These are phyloP conservation scores for Exutisphaerella laricina DNA, from an alignment of 2,329 filamentous ascomycete genomes.

Conservation along the genomic window DNA sequence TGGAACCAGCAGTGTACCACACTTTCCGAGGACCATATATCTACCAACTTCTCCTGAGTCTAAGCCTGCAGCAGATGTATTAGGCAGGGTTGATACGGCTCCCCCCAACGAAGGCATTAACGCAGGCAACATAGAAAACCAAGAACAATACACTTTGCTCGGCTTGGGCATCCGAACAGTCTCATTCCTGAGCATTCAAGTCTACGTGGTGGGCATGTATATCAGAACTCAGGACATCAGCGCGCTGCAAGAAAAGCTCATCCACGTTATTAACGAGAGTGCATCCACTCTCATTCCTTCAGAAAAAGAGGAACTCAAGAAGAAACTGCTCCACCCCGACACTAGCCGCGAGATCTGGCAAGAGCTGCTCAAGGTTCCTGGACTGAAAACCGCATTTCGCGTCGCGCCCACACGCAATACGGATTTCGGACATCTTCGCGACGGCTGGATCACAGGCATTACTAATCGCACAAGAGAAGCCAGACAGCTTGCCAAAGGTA, in stretches of 20 bases:
- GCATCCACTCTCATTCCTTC: constrained; percentile 77
- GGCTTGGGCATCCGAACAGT: constrained; percentile 85
- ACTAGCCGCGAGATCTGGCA: constrained; percentile 71
- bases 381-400: constrained; percentile 71
- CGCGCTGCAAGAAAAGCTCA: constrained; percentile 69
- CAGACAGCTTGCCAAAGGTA: constrained; percentile 36
- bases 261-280: constrained; percentile 67
- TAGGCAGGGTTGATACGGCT: constrained; percentile 15
- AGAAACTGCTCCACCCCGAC: constrained; percentile 62
- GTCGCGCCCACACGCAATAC: constrained; percentile 90
- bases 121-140: constrained; percentile 33
- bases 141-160: constrained; percentile 76
- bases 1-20: constrained; percentile 71
- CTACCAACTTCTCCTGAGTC: constrained; percentile 48
- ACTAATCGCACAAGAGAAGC: constrained; percentile 62
- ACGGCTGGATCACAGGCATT: constrained; percentile 84
- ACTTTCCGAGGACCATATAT: constrained; percentile 68
- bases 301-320: constrained; percentile 70
- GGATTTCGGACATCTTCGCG: constrained; percentile 85
- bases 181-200: constrained; percentile 81
- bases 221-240: constrained; percentile 77
- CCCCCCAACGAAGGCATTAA: constrained; percentile 30
- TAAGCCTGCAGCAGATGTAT: constrained; percentile 10
- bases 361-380: constrained; percentile 58
- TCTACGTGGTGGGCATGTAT: constrained; percentile 93